Evolutionary conservation across 768 basidiomycete species (phyloP), one percentile per base, ranked within the genome.

Genomic region (Amanita subjunquillea): DNA sequence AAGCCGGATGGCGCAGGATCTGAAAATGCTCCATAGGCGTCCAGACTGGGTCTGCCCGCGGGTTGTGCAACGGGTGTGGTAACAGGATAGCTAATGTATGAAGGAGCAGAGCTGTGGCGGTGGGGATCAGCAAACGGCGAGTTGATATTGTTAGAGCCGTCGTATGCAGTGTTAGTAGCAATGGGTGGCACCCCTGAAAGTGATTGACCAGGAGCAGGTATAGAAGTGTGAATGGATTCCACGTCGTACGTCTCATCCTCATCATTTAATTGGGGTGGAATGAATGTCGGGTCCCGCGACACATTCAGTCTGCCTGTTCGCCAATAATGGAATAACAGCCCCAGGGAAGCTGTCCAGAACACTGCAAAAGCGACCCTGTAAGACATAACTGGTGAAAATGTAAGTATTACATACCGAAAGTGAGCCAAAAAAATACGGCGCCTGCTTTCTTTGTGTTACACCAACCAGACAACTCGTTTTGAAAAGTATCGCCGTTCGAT

Each of bases 391-490:
- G 17, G 48, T 12, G 25, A 48, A 39, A 29, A 45, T 15, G 8
- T 40, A 34, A 47, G 5, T 20, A 30, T 15, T 6, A 72, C 82
- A 44, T 58, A 89, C 90, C 74, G 51, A 90, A 88, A 1, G 80
- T 72, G 7, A 91, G 65, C 93, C 92, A 95, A 64, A 93, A 85
- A 68, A 97, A 96, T 43, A 94, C 79, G 4, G 81, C 81, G 0
- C 79, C 89, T 2, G 93, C 93, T 60, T 91, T 92, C 71, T 96
- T 97, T 6, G 93, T 94, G 57, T 74, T 81, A 67, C 93, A 97
- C 88, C 90, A 96, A 0, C 87, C 81, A 3, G 76, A 68, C 2
- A 97, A 72, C 17, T 72, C 89, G 3, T 73, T 72, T 56, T 76
- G 76, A 65, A 86, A 97, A 54, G 74, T 78, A 29, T 76, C 70